phyloP scores from a whole-genome alignment of 2,329 filamentous ascomycete genomes.

The Fusarium fracticaudum region DNA sequence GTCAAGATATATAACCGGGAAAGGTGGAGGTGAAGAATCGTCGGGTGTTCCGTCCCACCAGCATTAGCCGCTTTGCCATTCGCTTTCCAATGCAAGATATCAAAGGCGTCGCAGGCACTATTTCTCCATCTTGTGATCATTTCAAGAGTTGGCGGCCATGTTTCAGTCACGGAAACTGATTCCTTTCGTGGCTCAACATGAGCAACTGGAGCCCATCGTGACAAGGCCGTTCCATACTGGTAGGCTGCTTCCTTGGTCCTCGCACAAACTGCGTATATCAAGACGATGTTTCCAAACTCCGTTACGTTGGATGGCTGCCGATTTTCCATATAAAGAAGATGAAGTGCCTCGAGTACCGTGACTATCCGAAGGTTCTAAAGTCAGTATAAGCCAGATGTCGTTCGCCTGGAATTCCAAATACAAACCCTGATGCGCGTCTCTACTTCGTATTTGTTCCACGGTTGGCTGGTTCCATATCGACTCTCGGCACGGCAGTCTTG shows the following conservation, averaged over 20 bases:
- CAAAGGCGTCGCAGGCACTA: slow-evolving; percentile 29
- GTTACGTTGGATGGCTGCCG: slow-evolving; percentile 21
- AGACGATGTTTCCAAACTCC: slow-evolving; percentile 20
- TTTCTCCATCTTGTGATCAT: slow-evolving; percentile 34
- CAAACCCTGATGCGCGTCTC: background rate
- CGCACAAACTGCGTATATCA: slow-evolving; percentile 24
- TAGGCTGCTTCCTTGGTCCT: slow-evolving; percentile 21
- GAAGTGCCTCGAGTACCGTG: slow-evolving; percentile 21
- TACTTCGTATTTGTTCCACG: background rate
- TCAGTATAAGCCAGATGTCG: background rate
- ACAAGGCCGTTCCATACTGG: slow-evolving; percentile 13
- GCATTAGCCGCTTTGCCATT: slow-evolving; percentile 26
- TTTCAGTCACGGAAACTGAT: background rate
- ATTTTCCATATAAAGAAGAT: slow-evolving; percentile 31
- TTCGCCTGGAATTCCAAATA: background rate
- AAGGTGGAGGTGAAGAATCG: slow-evolving; percentile 32
- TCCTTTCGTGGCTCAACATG: slow-evolving; percentile 15
- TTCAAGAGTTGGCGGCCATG: slow-evolving; percentile 22
- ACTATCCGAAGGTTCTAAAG: background rate
- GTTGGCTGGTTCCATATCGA: slow-evolving; percentile 6
- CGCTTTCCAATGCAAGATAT: slow-evolving; percentile 34
- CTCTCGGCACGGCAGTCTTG: slow-evolving; percentile 9
- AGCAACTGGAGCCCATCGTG: slow-evolving; percentile 27
- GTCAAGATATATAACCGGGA: slow-evolving; percentile 27
- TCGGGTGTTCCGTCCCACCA: slow-evolving; percentile 31